phyloP scores from a whole-genome alignment of 331 rosid species.

The Acacia concinna region DNA sequence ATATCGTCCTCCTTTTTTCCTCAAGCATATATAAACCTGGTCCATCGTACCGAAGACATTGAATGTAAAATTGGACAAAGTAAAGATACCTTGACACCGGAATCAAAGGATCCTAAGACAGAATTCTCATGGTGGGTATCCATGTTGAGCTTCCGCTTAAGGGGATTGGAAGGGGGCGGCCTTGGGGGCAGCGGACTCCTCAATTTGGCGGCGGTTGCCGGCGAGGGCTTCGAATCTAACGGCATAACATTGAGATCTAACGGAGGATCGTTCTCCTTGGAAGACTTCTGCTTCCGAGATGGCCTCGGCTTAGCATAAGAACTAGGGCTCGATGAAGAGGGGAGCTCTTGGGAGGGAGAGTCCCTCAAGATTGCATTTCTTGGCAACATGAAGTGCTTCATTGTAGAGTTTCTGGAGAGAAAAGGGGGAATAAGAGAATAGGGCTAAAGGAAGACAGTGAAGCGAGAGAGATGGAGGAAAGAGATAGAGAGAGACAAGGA shows the following conservation, averaged over 20 bases:
- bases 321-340: conserved; percentile 57
- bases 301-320: conserved; percentile 49
- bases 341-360: conserved; percentile 45
- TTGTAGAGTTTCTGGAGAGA: conserved; percentile 34
- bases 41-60: not conserved
- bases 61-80: not conserved
- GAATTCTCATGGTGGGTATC: conserved; percentile 56
- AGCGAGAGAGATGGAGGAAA: conserved; percentile 29
- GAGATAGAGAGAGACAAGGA: conserved; percentile 29
- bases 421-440: not conserved
- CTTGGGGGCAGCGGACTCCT: conserved; percentile 85
- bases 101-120: conserved; percentile 55
- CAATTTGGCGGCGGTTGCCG: conserved; percentile 52
- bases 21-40: not conserved
- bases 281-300: conserved; percentile 54
- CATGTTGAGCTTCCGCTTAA: conserved; percentile 79
- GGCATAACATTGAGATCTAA: conserved; percentile 54
- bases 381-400: conserved; percentile 89
- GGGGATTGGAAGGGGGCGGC: conserved; percentile 90
- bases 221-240: conserved; percentile 58
- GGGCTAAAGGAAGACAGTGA: conserved; percentile 14
- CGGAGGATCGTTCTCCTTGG: conserved; percentile 83
- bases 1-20: not conserved
- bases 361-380: conserved; percentile 62
- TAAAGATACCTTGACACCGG: conserved; percentile 81